Base-by-base conservation (phyloP, 352 stramenopile genomes). In the Aphanomyces cochlioides region DNA sequence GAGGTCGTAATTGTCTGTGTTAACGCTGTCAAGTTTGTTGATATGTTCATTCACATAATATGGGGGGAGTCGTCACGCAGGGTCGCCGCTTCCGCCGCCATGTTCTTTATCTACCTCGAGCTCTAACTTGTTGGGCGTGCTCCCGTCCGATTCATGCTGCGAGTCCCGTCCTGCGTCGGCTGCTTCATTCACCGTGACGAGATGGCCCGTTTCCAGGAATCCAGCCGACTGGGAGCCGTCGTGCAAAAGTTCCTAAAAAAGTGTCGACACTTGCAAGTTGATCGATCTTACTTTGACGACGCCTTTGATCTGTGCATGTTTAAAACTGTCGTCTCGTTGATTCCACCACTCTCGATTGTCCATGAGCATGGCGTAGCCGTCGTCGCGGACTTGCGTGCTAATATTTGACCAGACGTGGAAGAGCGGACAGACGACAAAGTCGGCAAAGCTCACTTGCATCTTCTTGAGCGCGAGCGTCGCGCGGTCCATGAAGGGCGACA, bases 361-460 rank as follows among this genome's bases (percentile, higher is more conserved):
- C 17, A 90, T 77, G 38, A 95, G 75, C 3, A 78, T 83, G 66
- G 84, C 83, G 72, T 93, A 93, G 5, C 81, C 79, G 3, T 75
- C 80, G 2, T 74, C 34, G 65, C 93, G 90, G 5, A 96, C 71
- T 48, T 88, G 88, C 28, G 73, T 69, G 7, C 91, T 72, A 63
- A 96, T 94, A 65, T 96, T 87, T 4, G 84, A 81, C 88, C 88
- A 96, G 28, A 94, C 77, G 53, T 82, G 88, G 74, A 96, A 96
- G 5, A 95, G 75, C 36, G 92, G 92, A 6, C 82, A 74, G 7
- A 97, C 92, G 56, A 98, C 95, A 58, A 97, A 98, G 72, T 98
- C 91, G 3, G 97, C 93, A 73, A 98, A 98, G 17, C 90, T 90
- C 4, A 98, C 81, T 75, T 98, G 95, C 79, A 92, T 93, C 72